Evolutionary conservation across 768 basidiomycete species (phyloP).

Genomic region (Trametes maxima): DNA sequence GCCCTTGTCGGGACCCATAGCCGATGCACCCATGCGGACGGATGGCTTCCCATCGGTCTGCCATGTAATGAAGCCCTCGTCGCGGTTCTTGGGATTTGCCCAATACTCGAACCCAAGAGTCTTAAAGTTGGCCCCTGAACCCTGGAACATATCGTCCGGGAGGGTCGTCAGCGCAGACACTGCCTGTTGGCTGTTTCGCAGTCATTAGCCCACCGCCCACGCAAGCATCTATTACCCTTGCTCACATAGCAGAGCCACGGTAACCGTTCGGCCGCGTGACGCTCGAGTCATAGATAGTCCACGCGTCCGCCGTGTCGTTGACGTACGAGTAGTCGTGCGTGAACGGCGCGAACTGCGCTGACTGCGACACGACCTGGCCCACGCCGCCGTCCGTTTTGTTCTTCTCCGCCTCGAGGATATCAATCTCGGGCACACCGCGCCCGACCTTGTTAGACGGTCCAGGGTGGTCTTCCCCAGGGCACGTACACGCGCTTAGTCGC

Average conservation of each 20-base stretch:
- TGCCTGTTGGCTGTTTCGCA: conserved; percentile 45
- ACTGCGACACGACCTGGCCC: conserved; percentile 72
- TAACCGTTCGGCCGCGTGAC: conserved; percentile 37
- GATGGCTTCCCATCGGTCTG: conserved; percentile 57
- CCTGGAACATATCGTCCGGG: conserved; percentile 59
- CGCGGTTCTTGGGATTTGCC: conserved; percentile 55
- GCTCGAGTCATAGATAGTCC: conserved; percentile 38
- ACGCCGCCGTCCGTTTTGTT: conserved; percentile 46
- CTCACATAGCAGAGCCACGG: conserved; percentile 53
- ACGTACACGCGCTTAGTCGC: conserved; percentile 76
- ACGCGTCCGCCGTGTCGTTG: conserved; percentile 38
- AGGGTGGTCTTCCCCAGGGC: conserved; percentile 74
- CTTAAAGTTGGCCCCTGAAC: conserved; percentile 52
- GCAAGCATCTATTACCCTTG: not conserved
- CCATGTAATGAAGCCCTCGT: conserved; percentile 76
- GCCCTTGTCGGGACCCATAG: conserved; percentile 50
- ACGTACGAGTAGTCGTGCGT: conserved; percentile 45
- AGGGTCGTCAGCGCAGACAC: conserved; percentile 49
- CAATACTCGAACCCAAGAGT: conserved; percentile 76
- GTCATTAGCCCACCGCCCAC: not conserved
- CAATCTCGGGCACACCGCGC: conserved; percentile 81
- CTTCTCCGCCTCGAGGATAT: conserved; percentile 76
- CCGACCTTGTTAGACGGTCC: conserved; percentile 59
- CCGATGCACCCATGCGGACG: conserved; percentile 53
- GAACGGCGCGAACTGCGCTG: conserved; percentile 70